These are phyloP conservation scores for Populus deltoides DNA, from an alignment of 345 rosid species.

Conservation along the genomic window DNA sequence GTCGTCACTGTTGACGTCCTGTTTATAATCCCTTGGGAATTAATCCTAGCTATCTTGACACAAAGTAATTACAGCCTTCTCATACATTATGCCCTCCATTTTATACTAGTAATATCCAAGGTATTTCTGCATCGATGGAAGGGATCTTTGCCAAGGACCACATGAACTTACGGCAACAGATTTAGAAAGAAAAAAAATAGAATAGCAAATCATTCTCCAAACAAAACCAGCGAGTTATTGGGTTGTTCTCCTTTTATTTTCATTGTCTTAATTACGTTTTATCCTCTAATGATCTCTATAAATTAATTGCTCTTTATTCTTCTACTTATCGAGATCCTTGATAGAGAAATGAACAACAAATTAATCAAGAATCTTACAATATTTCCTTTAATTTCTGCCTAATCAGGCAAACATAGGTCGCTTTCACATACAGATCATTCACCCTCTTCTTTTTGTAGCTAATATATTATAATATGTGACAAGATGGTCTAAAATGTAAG, in stretches of 20 bases:
- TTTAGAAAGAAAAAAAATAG: too few species aligned
- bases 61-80: too few species aligned
- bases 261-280: neutral
- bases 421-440: neutral
- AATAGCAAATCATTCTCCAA: neutral
- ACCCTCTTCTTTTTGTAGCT: neutral
- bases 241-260: too few species aligned
- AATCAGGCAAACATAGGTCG: conserved; percentile 5
- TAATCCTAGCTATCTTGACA: too few species aligned
- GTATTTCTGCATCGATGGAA: neutral
- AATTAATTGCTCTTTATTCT: neutral
- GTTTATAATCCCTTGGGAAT: neutral
- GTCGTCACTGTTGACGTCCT: conserved; percentile 38
- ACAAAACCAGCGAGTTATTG: too few species aligned
- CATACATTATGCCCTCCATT: too few species aligned
- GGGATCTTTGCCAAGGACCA: neutral
- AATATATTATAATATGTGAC: neutral
- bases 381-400: conserved; percentile 8
- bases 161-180: neutral
- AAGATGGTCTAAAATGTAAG: neutral
- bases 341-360: neutral
- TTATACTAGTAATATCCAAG: neutral
- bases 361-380: neutral
- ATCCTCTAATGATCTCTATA: neutral
- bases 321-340: neutral